A percentile compares a stretch with the other conserved stretches of the same genome.
Conservation (phyloP, 2,329 filamentous ascomycete species). For the Talaromyces sp. region DNA sequence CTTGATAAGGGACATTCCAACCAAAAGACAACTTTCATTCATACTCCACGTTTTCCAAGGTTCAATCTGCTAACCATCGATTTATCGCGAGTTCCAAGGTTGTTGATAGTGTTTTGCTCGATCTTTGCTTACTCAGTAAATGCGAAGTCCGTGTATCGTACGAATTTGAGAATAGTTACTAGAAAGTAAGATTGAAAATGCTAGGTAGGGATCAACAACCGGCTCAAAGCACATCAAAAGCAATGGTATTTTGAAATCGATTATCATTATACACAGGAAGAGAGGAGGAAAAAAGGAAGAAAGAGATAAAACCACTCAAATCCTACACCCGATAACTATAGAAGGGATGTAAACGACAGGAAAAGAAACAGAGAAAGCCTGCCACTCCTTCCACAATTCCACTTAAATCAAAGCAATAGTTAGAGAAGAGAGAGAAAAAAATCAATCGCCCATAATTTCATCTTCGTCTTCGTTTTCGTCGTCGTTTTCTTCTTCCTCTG, state of each 20-base stretch:
- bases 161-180: too few relatives aligned
- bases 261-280: conserved; percentile 5
- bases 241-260: neutral
- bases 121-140: too few relatives aligned
- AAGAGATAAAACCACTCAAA: neutral
- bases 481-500: conserved; percentile 26
- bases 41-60: too few relatives aligned
- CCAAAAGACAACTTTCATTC: neutral
- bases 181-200: too few relatives aligned
- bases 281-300: neutral
- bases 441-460: conserved; percentile 41
- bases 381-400: neutral
- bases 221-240: neutral
- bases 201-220: neutral
- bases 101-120: too few relatives aligned
- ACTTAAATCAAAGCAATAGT: conserved; percentile 13
- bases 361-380: neutral
- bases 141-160: too few relatives aligned
- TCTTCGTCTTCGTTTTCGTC: conserved; percentile 23
- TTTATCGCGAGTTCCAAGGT: too few relatives aligned
- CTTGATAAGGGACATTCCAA: neutral
- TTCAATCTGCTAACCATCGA: too few relatives aligned
- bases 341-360: conserved; percentile 1
- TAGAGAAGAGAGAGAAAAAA: conserved; percentile 9
- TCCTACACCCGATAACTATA: neutral